Conservation (phyloP, 352 stramenopile genomes). For the Phytophthora uliginosa region DNA sequence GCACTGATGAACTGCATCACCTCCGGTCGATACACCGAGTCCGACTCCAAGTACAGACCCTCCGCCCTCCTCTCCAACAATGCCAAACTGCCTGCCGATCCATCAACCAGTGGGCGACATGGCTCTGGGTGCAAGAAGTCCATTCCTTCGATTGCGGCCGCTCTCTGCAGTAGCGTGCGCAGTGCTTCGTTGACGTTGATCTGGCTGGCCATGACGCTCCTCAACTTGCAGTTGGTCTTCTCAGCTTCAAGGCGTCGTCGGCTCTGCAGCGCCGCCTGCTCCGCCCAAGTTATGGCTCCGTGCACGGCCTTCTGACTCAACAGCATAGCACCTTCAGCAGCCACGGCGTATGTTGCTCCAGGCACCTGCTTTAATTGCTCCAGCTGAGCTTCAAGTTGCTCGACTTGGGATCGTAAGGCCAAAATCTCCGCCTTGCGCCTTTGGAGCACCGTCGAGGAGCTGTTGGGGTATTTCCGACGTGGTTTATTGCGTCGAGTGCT, state of each 20-base stretch:
- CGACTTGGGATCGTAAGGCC: slow-evolving; percentile 26
- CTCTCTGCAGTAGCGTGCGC: slow-evolving; percentile 20
- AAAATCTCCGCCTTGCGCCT: slow-evolving; percentile 38
- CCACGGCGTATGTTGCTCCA: not conserved
- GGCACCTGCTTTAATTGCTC: slow-evolving; percentile 18
- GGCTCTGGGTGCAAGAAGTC: slow-evolving; percentile 25
- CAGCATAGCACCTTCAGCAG: not conserved
- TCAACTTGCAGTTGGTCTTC: slow-evolving; percentile 32
- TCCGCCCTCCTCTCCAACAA: slow-evolving; percentile 26
- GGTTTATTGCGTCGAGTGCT: slow-evolving; percentile 14
- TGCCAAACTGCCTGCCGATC: slow-evolving; percentile 9
- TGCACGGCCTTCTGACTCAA: not conserved
- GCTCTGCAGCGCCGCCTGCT: slow-evolving; percentile 15
- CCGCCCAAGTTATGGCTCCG: slow-evolving; percentile 7
- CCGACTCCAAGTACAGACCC: slow-evolving; percentile 32
- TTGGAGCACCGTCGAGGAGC: slow-evolving; percentile 31
- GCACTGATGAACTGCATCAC: slow-evolving; percentile 7
- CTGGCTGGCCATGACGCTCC: slow-evolving; percentile 30
- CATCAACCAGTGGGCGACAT: slow-evolving; percentile 13
- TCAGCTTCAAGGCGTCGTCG: slow-evolving; percentile 19
- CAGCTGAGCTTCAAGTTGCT: slow-evolving; percentile 29
- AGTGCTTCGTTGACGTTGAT: slow-evolving; percentile 21
- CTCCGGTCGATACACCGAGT: slow-evolving; percentile 16
- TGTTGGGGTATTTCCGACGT: slow-evolving; percentile 27
- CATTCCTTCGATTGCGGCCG: slow-evolving; percentile 24